Evolutionary conservation across 768 basidiomycete genomes (phyloP).

Genomic region (Daedalea quercina): DNA sequence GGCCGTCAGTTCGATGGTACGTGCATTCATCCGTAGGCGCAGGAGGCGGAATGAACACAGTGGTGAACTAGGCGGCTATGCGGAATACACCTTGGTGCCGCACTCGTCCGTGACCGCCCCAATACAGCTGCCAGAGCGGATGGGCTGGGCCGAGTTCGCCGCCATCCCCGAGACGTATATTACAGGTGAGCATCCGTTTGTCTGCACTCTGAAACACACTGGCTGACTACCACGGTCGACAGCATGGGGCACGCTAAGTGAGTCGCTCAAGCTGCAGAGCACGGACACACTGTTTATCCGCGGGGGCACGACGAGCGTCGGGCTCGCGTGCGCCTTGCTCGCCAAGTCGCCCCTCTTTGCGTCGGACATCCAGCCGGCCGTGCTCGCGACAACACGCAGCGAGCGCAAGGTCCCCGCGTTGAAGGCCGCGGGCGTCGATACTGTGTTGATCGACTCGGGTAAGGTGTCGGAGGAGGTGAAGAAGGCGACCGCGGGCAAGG

Average conservation of each 20-base stretch:
- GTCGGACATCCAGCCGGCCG: neutral
- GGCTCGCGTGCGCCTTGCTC: conserved; percentile 2
- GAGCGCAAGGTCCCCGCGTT: neutral
- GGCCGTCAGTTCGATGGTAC: conserved; percentile 3
- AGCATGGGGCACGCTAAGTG: conserved; percentile 1
- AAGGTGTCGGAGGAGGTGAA: neutral
- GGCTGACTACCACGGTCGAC: neutral
- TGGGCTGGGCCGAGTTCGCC: conserved; percentile 1
- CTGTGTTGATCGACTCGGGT: neutral
- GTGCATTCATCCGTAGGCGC: neutral
- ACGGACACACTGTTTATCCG: conserved; percentile 3
- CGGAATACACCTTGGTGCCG: neutral
- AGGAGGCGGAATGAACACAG: neutral
- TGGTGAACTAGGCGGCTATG: neutral
- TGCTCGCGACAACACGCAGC: neutral
- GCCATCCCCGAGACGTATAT: conserved; percentile 3
- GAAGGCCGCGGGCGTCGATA: conserved; percentile 1
- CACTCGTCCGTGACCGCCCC: neutral
- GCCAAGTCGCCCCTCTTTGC: conserved; percentile 2
- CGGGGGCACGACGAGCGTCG: conserved; percentile 2
- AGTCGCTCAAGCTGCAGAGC: conserved; percentile 1
- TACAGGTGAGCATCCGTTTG: neutral
- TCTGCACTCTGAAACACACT: neutral
- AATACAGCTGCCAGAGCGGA: neutral
- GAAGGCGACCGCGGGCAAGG: neutral